These are phyloP conservation scores for Termitomyces sp. DNA, from an alignment of 768 basidiomycete genomes.

Conservation along the genomic window DNA sequence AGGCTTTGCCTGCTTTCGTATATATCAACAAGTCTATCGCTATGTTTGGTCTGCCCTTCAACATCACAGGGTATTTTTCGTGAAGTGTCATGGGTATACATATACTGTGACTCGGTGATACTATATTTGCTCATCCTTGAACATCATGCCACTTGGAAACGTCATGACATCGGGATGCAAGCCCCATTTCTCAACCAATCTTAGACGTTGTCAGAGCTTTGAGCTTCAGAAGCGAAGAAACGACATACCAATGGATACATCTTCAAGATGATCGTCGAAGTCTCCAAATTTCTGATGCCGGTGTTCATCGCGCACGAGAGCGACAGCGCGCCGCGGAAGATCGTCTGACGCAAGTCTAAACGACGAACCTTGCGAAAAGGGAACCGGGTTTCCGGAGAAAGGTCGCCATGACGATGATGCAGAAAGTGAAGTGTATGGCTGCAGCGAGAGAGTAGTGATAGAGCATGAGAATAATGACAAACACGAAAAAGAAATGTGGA, in stretches of 20 bases:
- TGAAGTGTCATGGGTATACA: neutral
- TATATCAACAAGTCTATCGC: neutral
- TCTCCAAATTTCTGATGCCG: slow-evolving; percentile 61
- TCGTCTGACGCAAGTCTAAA: slow-evolving; percentile 42
- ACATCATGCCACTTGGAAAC: neutral
- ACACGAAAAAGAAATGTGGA: slow-evolving; percentile 6
- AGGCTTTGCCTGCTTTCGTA: no score
- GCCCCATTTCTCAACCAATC: slow-evolving; percentile 40
- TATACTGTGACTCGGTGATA: neutral
- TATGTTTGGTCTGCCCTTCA: neutral
- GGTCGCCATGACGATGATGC: slow-evolving; percentile 42
- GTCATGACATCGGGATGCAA: slow-evolving; percentile 23
- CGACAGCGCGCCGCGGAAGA: slow-evolving; percentile 40
- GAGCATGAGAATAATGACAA: neutral
- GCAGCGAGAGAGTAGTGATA: neutral
- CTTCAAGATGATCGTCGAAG: slow-evolving; percentile 80
- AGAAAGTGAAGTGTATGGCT: slow-evolving; percentile 48
- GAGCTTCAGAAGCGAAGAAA: slow-evolving; percentile 12
- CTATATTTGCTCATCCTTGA: neutral
- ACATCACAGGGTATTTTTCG: neutral
- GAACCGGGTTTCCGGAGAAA: slow-evolving; percentile 24
- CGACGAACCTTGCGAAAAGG: slow-evolving; percentile 40
- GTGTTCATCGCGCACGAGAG: slow-evolving; percentile 42
- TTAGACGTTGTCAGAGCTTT: slow-evolving; percentile 9
- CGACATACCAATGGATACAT: slow-evolving; percentile 46